phyloP scores from a whole-genome alignment of 2,329 filamentous ascomycete species.

The Aureobasidium subglaciale region DNA sequence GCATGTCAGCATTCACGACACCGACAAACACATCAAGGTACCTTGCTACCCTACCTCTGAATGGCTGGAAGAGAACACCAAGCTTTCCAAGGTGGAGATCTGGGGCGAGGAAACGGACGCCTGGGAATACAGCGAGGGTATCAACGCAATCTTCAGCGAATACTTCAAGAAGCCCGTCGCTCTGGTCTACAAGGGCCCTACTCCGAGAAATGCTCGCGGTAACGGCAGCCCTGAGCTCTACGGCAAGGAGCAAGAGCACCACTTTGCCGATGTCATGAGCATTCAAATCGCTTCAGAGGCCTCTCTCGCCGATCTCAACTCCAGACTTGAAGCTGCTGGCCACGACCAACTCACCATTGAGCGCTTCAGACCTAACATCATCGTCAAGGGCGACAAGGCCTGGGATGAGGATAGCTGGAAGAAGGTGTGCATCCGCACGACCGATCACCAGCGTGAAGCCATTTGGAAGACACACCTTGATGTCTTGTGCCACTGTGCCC shows the following conservation, averaged over 20 bases:
- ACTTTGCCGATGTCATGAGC: slow-evolving; percentile 56
- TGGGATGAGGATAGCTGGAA: slow-evolving; percentile 62
- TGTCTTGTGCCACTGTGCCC: slow-evolving; percentile 51
- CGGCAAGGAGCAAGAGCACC: slow-evolving; percentile 38
- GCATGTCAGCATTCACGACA: slow-evolving; percentile 41
- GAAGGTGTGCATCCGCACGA: slow-evolving; percentile 41
- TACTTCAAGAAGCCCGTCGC: slow-evolving; percentile 52
- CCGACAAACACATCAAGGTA: slow-evolving; percentile 40
- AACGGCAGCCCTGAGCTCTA: slow-evolving; percentile 49
- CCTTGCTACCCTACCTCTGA: slow-evolving; percentile 47
- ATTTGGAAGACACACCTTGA: slow-evolving; percentile 44
- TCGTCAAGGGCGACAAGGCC: slow-evolving; percentile 48
- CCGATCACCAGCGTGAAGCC: slow-evolving; percentile 25
- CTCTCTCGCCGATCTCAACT: slow-evolving; percentile 53
- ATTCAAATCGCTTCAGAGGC: slow-evolving; percentile 50
- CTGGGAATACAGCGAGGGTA: slow-evolving; percentile 44
- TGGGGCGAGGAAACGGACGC: slow-evolving; percentile 54
- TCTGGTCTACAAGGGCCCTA: slow-evolving; percentile 57
- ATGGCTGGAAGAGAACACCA: slow-evolving; percentile 51
- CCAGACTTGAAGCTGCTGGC: slow-evolving; percentile 37
- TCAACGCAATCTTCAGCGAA: slow-evolving; percentile 48
- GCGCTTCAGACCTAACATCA: slow-evolving; percentile 58
- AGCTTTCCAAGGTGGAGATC: slow-evolving; percentile 45
- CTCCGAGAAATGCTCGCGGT: slow-evolving; percentile 46
- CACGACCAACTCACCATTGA: slow-evolving; percentile 50